Percentiles rank a stretch among this genome's conserved stretches.
Evolutionary conservation across 176 grass and related monocot species (phyloP).

Genomic region (Avena sativa): DNA sequence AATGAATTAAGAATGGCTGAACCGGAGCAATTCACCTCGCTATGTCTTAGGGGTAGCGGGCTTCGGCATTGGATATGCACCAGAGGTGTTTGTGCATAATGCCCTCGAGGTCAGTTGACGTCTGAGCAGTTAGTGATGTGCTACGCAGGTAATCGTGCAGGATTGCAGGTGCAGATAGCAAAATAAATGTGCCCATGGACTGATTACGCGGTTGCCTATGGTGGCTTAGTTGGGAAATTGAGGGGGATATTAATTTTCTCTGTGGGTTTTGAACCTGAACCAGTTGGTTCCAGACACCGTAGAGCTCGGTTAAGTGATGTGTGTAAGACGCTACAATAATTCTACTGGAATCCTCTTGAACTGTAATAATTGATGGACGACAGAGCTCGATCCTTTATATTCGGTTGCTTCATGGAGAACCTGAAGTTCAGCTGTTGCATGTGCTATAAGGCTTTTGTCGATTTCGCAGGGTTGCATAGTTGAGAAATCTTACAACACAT

Average conservation of each 20-base stretch:
- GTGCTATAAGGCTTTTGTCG: not conserved
- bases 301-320: not conserved
- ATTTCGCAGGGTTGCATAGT: not conserved
- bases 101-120: not conserved
- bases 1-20: constrained; percentile 14
- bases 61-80: constrained; percentile 14
- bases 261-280: not conserved
- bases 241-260: constrained; percentile 13
- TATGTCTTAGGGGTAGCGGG: not conserved
- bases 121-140: constrained; percentile 9
- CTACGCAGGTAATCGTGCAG: not conserved
- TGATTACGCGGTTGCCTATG: constrained; percentile 9
- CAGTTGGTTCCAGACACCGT: not conserved
- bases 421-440: not conserved
- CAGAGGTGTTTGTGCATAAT: not conserved
- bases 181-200: not conserved
- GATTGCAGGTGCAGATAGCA: not conserved
- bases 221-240: not conserved
- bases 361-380: not conserved
- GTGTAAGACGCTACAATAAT: not conserved
- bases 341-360: constrained; percentile 5
- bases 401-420: not conserved
- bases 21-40: constrained; percentile 2
- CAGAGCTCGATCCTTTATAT: not conserved
- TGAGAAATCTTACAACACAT: not conserved